Evolutionary conservation across 192 early-diverging fungal genomes (phyloP).

Genomic region (Obelidium mucronatum): DNA sequence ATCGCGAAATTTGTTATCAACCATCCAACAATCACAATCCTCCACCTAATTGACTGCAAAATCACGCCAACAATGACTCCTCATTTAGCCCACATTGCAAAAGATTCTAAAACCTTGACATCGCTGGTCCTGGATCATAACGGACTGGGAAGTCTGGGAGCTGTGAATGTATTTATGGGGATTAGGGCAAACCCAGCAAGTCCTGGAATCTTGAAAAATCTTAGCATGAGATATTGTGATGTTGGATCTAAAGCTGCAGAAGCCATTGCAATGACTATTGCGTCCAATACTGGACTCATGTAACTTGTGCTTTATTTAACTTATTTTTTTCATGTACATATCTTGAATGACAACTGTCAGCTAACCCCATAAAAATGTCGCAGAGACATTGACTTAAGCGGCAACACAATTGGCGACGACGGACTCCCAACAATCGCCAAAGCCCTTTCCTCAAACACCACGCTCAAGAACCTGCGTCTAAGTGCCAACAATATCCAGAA

Average conservation of each 20-base stretch:
- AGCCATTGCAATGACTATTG: slow-evolving; percentile 33
- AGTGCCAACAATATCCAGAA: slow-evolving; percentile 51
- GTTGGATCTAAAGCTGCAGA: slow-evolving; percentile 35
- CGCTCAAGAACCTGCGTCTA: slow-evolving; percentile 40
- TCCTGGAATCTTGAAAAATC: slow-evolving; percentile 17
- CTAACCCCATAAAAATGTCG: neutral
- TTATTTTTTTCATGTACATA: neutral
- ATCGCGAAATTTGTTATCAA: slow-evolving; percentile 40
- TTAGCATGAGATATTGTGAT: slow-evolving; percentile 50
- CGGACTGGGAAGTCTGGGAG: slow-evolving; percentile 39
- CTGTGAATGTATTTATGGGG: slow-evolving; percentile 36
- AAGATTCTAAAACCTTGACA: slow-evolving; percentile 29
- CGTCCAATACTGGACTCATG: slow-evolving; percentile 26
- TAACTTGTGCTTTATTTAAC: slow-evolving; percentile 1
- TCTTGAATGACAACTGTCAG: neutral
- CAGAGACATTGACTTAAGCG: slow-evolving; percentile 45
- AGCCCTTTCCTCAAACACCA: slow-evolving; percentile 42
- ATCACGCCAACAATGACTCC: slow-evolving; percentile 38
- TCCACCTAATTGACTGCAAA: slow-evolving; percentile 51
- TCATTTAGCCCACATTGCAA: slow-evolving; percentile 21
- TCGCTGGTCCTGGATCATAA: slow-evolving; percentile 48
- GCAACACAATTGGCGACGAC: slow-evolving; percentile 45
- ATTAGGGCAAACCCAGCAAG: slow-evolving; percentile 30
- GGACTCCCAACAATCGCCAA: slow-evolving; percentile 39
- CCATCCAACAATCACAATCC: slow-evolving; percentile 38